A percentile compares a stretch with the other conserved stretches of the same genome.
These are phyloP conservation scores for Saitozyma podzolica DNA, from an alignment of 768 basidiomycete genomes.

Conservation along the genomic window DNA sequence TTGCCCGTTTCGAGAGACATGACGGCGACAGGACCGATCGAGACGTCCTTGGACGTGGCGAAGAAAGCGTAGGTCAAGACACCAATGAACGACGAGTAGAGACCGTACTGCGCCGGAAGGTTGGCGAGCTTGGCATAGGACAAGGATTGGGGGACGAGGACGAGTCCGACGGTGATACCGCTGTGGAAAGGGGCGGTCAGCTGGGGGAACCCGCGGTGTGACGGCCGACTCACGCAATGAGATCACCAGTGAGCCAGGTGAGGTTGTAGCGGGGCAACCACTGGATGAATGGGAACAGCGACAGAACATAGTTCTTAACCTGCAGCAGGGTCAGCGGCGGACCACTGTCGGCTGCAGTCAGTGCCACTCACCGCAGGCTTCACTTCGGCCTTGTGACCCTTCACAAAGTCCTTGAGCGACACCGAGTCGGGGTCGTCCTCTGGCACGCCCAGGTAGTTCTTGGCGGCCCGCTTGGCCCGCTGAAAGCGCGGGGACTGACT, in stretches of 20 bases:
- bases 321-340: conserved; percentile 46
- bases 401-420: conserved; percentile 62
- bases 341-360: neutral
- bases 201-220: too few relatives aligned
- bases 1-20: conserved; percentile 86
- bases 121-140: conserved; percentile 71
- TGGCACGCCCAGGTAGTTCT: conserved; percentile 20
- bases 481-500: neutral
- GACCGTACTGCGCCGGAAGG: conserved; percentile 80
- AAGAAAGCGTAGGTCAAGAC: conserved; percentile 62
- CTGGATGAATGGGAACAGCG: conserved; percentile 77
- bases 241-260: conserved; percentile 75
- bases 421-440: conserved; percentile 53
- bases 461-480: neutral
- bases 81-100: conserved; percentile 85
- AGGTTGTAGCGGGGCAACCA: conserved; percentile 83
- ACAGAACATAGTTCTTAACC: conserved; percentile 65
- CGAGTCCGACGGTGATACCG: conserved; percentile 86
- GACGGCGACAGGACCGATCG: conserved; percentile 98
- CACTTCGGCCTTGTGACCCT: conserved; percentile 56
- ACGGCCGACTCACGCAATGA: conserved; percentile 62
- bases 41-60: conserved; percentile 96
- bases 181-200: conserved; percentile 43
- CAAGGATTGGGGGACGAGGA: conserved; percentile 91
- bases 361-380: conserved; percentile 57